Evolutionary conservation across 73 alveolate genomes (phyloP).

Genomic region (Effrenium voratum): DNA sequence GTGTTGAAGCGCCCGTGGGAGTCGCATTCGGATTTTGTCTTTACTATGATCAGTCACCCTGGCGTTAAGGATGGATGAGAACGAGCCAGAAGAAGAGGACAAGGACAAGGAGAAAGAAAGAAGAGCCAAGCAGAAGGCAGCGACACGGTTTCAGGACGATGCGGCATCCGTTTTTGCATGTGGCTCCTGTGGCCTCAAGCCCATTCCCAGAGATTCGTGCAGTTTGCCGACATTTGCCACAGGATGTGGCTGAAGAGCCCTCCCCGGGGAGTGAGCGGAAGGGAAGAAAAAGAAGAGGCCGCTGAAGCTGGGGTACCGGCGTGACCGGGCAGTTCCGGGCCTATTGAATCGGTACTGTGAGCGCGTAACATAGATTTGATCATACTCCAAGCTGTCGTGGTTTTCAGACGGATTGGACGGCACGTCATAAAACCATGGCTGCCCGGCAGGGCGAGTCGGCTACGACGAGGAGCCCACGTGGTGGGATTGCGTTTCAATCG

Average conservation of each 20-base stretch:
- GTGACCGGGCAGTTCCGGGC: neutral
- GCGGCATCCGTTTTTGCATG: neutral
- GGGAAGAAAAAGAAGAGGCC: conserved; percentile 50
- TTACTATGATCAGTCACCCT: neutral
- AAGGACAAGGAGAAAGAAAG: conserved; percentile 55
- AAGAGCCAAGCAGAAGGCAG: conserved; percentile 85
- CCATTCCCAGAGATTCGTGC: neutral
- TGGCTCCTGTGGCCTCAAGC: neutral
- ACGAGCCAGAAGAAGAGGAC: conserved; percentile 9
- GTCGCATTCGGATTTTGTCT: neutral
- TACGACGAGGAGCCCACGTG: conserved; percentile 30
- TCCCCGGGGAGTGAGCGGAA: conserved; percentile 16
- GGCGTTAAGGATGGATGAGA: neutral
- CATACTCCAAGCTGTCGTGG: too few species aligned
- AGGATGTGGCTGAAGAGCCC: conserved; percentile 73
- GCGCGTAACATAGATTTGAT: neutral
- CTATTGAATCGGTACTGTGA: neutral
- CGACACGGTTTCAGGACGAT: conserved; percentile 65
- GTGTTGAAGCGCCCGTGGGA: neutral
- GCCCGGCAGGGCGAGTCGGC: conserved; percentile 2
- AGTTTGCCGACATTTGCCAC: neutral
- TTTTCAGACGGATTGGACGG: too few species aligned
- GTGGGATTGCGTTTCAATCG: too few species aligned
- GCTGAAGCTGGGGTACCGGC: neutral
- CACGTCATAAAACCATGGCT: neutral